Conservation (phyloP, 768 basidiomycete genomes). For the Russula olivacea region DNA sequence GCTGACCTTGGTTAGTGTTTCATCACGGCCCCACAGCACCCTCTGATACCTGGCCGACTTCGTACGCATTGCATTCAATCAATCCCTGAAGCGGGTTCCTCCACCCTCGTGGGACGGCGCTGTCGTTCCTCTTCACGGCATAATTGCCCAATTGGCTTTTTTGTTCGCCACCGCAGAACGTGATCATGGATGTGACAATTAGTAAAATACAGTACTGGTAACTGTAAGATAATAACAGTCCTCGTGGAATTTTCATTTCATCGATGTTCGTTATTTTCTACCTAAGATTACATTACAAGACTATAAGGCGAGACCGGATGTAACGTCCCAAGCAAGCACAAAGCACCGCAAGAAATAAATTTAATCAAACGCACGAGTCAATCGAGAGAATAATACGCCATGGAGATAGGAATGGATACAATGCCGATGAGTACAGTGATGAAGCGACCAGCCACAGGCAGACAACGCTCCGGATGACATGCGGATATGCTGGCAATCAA, state of each 20-base stretch:
- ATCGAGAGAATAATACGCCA: slow-evolving; percentile 24
- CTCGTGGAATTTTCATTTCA: slow-evolving; percentile 5
- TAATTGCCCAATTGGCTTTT: background rate
- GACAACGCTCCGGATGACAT: slow-evolving; percentile 24
- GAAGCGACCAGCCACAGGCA: slow-evolving; percentile 24
- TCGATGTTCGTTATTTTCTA: slow-evolving; percentile 27
- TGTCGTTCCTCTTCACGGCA: slow-evolving; percentile 13
- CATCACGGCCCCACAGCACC: slow-evolving; percentile 10
- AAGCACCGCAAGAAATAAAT: slow-evolving; percentile 26
- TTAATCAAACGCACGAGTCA: slow-evolving; percentile 20
- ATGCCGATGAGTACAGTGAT: slow-evolving; percentile 26
- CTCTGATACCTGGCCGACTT: slow-evolving; percentile 5
- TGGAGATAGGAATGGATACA: slow-evolving; percentile 26
- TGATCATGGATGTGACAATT: background rate
- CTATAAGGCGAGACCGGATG: slow-evolving; percentile 22
- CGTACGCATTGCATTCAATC: slow-evolving; percentile 11
- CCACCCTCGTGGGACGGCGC: background rate
- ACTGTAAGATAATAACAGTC: slow-evolving; percentile 2
- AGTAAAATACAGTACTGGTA: background rate
- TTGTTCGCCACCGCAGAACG: slow-evolving; percentile 2
- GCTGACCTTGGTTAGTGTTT: slow-evolving; percentile 19
- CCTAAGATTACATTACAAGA: slow-evolving; percentile 27
- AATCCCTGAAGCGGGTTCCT: slow-evolving; percentile 10
- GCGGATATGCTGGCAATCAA: slow-evolving; percentile 20
- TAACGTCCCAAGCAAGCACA: slow-evolving; percentile 21